Evolutionary conservation across 768 basidiomycete genomes (phyloP), one percentile per base, ranked within the genome.

Genomic region (Cubamyces sp.): DNA sequence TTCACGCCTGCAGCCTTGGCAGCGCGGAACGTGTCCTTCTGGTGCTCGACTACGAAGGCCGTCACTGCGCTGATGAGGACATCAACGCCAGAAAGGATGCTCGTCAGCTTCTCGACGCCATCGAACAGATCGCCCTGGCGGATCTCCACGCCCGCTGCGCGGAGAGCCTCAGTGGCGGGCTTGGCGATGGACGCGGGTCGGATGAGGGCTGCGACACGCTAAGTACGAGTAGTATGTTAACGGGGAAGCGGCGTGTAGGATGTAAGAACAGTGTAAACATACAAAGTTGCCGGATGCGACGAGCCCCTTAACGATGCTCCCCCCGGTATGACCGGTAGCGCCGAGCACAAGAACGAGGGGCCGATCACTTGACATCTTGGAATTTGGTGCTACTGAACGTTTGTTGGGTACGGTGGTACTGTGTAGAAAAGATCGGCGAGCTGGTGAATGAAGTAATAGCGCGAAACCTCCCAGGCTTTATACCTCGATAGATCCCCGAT

Each of bases 1-100:
- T 68, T 59, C 18, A 71, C 67, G 39, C 65, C 65, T 5, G 46
- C 67, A 28, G 60, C 62, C 46, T 71, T 71, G 12, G 70, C 68
- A 2, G 67, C 70, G 19, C 56, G 56, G 40, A 69, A 37, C 23
- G 66, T 23, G 18, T 52, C 56, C 48, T 61, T 65, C 58, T 71
- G 70, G 16, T 57, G 54, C 18, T 39, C 25, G 21, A 65, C 18
- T 9, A 25, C 14, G 19, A 21, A n/a, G 9, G 55, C 60, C 14
- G 34, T 15, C 14, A 68, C 47, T 5, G 66, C 39, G 54, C 61
- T 66, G 26, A 71, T 58, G 23, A 67, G 21, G 18, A 67, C 49
- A 16, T 66, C 57, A 6, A 68, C 64, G 23, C 70, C 70, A 7
- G 30, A 16, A 15, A 71, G 54, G 12, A 42, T 16, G 28, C 57